phyloP scores from a whole-genome alignment of 2,329 filamentous ascomycete genomes.

The Cladosporium sp. region DNA sequence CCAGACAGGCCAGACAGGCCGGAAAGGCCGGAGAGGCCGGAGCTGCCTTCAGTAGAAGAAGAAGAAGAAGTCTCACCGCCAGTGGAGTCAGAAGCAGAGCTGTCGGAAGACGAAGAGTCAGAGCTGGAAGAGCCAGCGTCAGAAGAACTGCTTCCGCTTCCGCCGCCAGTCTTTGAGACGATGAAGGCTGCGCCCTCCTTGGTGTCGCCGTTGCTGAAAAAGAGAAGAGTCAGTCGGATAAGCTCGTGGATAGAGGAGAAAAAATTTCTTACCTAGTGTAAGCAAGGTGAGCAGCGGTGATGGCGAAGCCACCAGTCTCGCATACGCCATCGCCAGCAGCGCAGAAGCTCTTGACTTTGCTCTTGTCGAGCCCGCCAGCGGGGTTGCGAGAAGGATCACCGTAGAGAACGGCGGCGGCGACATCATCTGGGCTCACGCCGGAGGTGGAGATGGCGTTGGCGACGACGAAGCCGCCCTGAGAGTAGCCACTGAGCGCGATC shows the following conservation, averaged over 20 bases:
- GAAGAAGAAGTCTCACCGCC: neutral
- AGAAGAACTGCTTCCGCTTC: neutral
- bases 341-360: constrained; percentile 28
- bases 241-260: no score
- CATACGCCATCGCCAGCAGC: constrained; percentile 28
- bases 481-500: constrained; percentile 26
- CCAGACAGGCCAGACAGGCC: neutral
- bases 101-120: neutral
- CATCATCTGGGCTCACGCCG: constrained; percentile 14
- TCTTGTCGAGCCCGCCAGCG: constrained; percentile 20
- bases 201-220: constrained; percentile 15
- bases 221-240: neutral
- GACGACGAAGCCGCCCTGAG: constrained; percentile 24
- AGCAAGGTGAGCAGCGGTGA: constrained; percentile 24
- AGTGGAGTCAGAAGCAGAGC: neutral
- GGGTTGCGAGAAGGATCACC: constrained; percentile 26
- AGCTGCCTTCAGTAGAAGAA: neutral
- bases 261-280: constrained; percentile 11
- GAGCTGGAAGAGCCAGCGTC: neutral
- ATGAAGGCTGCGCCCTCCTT: constrained; percentile 18
- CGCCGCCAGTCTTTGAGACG: constrained; percentile 3
- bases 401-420: constrained; percentile 26
- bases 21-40: neutral
- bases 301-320: constrained; percentile 19
- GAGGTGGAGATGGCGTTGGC: constrained; percentile 20